These are phyloP conservation scores for Penicillium sp. DNA, from an alignment of 2,329 filamentous ascomycete genomes.

Conservation along the genomic window DNA sequence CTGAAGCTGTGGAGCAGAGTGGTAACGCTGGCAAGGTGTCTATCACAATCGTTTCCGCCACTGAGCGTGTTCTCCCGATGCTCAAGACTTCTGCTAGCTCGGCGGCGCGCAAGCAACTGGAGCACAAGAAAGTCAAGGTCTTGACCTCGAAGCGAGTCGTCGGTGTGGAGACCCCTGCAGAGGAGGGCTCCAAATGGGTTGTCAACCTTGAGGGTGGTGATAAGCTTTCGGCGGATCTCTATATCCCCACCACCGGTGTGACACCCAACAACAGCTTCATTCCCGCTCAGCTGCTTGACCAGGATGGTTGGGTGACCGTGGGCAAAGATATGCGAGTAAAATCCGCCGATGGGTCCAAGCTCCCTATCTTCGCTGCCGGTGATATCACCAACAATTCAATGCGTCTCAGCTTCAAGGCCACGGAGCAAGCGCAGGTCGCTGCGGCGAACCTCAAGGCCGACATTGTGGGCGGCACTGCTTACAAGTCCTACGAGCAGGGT, in stretches of 20 bases:
- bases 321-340: conserved; percentile 39
- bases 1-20: conserved; percentile 35
- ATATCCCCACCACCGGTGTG: conserved; percentile 55
- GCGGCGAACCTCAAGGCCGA: conserved; percentile 31
- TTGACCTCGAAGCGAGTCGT: conserved; percentile 34
- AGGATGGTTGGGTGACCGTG: conserved; percentile 51
- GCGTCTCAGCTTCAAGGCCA: conserved; percentile 29
- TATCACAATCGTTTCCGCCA: conserved; percentile 42
- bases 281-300: conserved; percentile 48
- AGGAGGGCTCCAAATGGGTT: conserved; percentile 40
- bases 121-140: conserved; percentile 50
- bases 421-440: conserved; percentile 28
- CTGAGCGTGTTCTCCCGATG: conserved; percentile 27
- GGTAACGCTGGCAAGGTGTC: conserved; percentile 35
- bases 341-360: conserved; percentile 8
- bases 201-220: conserved; percentile 50
- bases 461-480: conserved; percentile 21
- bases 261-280: conserved; percentile 56
- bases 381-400: conserved; percentile 33
- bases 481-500: conserved; percentile 25
- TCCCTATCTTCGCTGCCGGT: conserved; percentile 32
- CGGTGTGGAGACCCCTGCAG: conserved; percentile 33
- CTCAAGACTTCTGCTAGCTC: conserved; percentile 34
- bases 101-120: conserved; percentile 49
- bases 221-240: conserved; percentile 51